These are phyloP conservation scores for Blumeriella jaapii DNA, from an alignment of 2,329 filamentous ascomycete species.

Conservation along the genomic window DNA sequence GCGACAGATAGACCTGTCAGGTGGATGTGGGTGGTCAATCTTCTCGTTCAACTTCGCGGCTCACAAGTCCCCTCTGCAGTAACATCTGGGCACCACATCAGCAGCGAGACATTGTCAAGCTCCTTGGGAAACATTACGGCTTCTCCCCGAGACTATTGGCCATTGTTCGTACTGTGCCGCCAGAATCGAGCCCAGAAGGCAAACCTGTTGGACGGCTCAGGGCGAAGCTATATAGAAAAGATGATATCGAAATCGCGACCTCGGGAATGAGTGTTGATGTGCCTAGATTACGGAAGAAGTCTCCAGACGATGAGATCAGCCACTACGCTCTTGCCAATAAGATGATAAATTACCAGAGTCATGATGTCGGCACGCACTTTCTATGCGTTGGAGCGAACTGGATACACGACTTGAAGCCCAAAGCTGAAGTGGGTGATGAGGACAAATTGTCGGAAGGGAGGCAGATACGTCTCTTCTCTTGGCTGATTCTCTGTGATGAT, in stretches of 20 bases:
- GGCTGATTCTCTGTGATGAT: slow-evolving; percentile 58
- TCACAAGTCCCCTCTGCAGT: slow-evolving; percentile 28
- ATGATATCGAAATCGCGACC: slow-evolving; percentile 18
- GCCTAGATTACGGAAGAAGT: background rate
- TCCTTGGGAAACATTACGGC: slow-evolving; percentile 49
- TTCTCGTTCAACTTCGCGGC: slow-evolving; percentile 1
- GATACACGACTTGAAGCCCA: slow-evolving; percentile 33
- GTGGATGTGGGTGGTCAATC: slow-evolving; percentile 49
- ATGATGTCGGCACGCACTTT: slow-evolving; percentile 56
- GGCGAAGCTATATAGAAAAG: slow-evolving; percentile 10
- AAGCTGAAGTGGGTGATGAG: slow-evolving; percentile 23
- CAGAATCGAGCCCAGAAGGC: slow-evolving; percentile 12
- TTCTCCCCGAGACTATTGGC: slow-evolving; percentile 56
- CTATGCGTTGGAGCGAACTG: slow-evolving; percentile 64
- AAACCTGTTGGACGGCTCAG: slow-evolving; percentile 11
- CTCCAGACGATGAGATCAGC: slow-evolving; percentile 15
- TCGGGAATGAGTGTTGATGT: slow-evolving; percentile 9
- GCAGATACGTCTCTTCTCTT: slow-evolving; percentile 52
- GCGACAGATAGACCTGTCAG: slow-evolving; percentile 39
- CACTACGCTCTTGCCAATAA: slow-evolving; percentile 47
- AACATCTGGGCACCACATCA: slow-evolving; percentile 59
- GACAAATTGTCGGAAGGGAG: slow-evolving; percentile 26
- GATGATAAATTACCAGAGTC: slow-evolving; percentile 65
- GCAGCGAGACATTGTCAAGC: slow-evolving; percentile 42
- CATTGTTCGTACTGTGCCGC: slow-evolving; percentile 49